Evolutionary conservation across 75 land plant species (phyloP).

Genomic region (Isoetes taiwanensis): DNA sequence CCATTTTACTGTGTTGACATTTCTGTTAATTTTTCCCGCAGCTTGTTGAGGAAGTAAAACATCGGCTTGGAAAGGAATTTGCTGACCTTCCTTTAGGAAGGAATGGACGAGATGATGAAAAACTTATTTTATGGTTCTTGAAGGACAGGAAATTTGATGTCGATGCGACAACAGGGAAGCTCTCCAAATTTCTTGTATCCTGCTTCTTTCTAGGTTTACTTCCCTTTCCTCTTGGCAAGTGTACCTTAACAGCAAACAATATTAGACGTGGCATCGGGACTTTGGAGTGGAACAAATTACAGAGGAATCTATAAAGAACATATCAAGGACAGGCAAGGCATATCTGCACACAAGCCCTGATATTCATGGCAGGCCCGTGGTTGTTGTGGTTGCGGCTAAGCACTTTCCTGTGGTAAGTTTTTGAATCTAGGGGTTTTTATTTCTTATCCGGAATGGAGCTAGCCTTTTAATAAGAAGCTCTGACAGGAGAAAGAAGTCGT

Average conservation of each 20-base stretch:
- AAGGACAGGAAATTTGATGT: conserved; percentile 79
- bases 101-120: conserved; percentile 86
- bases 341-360: conserved; percentile 75
- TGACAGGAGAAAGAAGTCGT: conserved; percentile 44
- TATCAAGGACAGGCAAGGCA: conserved; percentile 69
- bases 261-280: conserved; percentile 82
- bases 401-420: conserved; percentile 72
- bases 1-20: no score
- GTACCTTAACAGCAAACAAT: conserved; percentile 5
- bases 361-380: conserved; percentile 67
- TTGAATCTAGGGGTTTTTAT: background rate
- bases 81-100: conserved; percentile 52
- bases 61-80: conserved; percentile 45
- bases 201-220: background rate
- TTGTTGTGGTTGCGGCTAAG: conserved; percentile 88
- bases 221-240: background rate
- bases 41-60: conserved; percentile 64
- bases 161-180: conserved; percentile 53
- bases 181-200: conserved; percentile 77
- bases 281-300: conserved; percentile 69
- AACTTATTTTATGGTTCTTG: conserved; percentile 81
- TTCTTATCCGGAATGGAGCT: background rate
- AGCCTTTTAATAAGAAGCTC: no score
- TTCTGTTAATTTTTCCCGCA: no score
- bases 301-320: conserved; percentile 40